Percentiles rank a stretch among this genome's conserved stretches.
Evolutionary conservation across 257 asterid genomes (phyloP).

Genomic region (Nicotiana knightiana): DNA sequence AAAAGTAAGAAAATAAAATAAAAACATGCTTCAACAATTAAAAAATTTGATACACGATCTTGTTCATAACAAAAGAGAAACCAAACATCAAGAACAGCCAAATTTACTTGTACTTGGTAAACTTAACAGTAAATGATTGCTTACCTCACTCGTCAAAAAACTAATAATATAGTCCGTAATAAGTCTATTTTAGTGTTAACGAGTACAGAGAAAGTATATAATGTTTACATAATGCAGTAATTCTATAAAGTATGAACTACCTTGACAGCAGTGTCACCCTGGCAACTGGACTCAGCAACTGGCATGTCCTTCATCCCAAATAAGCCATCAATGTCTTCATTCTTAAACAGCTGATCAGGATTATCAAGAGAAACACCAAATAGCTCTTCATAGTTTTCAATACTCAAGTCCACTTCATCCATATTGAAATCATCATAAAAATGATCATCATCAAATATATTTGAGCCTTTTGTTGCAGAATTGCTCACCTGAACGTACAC

Average conservation of each 20-base stretch:
- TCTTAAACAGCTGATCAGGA: slow-evolving; percentile 42
- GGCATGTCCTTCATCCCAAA: slow-evolving; percentile 48
- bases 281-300: slow-evolving; percentile 43
- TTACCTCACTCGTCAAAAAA: not conserved
- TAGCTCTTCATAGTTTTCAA: slow-evolving; percentile 67
- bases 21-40: not conserved
- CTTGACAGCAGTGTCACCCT: slow-evolving; percentile 22
- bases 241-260: slow-evolving; percentile 7
- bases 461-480: slow-evolving; percentile 41
- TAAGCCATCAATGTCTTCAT: slow-evolving; percentile 56
- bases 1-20: not conserved
- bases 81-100: not conserved
- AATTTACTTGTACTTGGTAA: not conserved
- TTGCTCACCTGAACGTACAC: slow-evolving; percentile 37
- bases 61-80: not conserved
- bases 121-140: not conserved
- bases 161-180: not conserved
- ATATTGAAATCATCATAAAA: slow-evolving; percentile 49
- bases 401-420: slow-evolving; percentile 63
- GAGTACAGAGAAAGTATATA: not conserved
- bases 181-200: not conserved
- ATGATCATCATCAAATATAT: slow-evolving; percentile 29
- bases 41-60: not conserved
- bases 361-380: slow-evolving; percentile 51
- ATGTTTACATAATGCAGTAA: not conserved